Base-by-base conservation (phyloP, 2,329 filamentous ascomycete species). In the Colletotrichum sp. region DNA sequence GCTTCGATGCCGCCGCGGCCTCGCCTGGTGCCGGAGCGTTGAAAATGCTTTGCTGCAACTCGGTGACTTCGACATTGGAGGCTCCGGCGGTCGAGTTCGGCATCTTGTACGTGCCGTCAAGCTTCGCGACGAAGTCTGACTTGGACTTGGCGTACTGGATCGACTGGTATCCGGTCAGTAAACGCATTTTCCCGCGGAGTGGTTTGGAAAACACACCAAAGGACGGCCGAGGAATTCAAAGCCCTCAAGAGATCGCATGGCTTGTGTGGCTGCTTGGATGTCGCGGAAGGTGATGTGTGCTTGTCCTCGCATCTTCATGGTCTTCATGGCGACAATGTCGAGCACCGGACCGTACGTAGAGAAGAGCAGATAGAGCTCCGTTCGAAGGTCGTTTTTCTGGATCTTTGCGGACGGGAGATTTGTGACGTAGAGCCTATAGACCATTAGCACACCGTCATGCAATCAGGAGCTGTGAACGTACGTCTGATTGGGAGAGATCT, bases 231-330 rank as follows among this genome's bases (percentile, higher is more conserved):
- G 93, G 78, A 99, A 96, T 4, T 94, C 91, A 81, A 95, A 95
- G 3, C 95, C 95, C 79, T 98, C 94, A 63, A 98, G 87, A 13
- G 95, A 92, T 78, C 96, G 90, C 95, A 99, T 95, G 3, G 97
- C 97, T 82, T 98, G 95, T 28, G 96, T 98, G 67, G 96, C 95
- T n/a, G 95, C 92, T 79, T 98, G 94, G 38, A 96, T 89, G 83
- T 99, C 96, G 74, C 95, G 92, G 83, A 96, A 98, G 16, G 97
- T 94, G 76, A 99, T 88, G 81, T 98, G 97, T 76, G 97, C 97
- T 85, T 99, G 97, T 4, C 97, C 97, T 65, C 97, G 94, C 96
- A 98, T 98, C 86, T 95, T 95, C 83, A 90, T 89, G 2, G 95
- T 98, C 87, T 96, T 97, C 79, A 98, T 89, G 34, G 95, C 95